Evolutionary conservation across 179 eudicot species (phyloP).

Genomic region (Carnegiea gigantea): DNA sequence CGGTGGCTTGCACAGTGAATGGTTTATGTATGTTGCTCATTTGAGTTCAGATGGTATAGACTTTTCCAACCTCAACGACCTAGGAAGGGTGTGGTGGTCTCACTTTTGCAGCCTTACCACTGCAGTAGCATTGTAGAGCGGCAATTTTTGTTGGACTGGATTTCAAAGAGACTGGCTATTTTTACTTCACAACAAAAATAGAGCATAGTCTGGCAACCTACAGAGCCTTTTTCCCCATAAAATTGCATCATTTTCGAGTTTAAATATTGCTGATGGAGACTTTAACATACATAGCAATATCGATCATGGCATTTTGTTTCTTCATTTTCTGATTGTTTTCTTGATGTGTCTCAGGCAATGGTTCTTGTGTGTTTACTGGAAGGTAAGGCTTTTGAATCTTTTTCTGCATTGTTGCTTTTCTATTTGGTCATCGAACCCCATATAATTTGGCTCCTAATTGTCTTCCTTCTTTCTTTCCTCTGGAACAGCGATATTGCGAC

Average conservation of each 20-base stretch:
- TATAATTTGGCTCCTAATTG: neutral
- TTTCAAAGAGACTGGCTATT: neutral
- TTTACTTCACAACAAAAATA: neutral
- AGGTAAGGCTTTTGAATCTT: conserved; percentile 28
- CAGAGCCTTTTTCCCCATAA: neutral
- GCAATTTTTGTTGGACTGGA: neutral
- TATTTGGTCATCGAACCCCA: neutral
- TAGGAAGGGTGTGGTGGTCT: too few relatives aligned
- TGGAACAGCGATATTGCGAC: conserved; percentile 33
- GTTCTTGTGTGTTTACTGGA: conserved; percentile 45
- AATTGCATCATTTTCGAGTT: too few relatives aligned
- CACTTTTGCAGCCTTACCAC: neutral
- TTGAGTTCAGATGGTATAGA: too few relatives aligned
- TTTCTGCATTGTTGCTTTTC: neutral
- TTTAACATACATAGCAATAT: neutral
- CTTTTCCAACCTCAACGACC: neutral
- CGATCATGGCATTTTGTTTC: neutral
- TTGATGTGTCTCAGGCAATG: conserved; percentile 41
- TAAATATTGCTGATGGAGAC: neutral
- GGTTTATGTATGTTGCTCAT: too few relatives aligned
- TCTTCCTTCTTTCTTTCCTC: neutral
- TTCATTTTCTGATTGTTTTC: conserved; percentile 17
- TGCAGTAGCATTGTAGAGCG: neutral
- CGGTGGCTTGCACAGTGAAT: too few relatives aligned
- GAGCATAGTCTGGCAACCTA: neutral